These are phyloP conservation scores for Xylaria venustula DNA, from an alignment of 495 filamentous ascomycete genomes.

Conservation along the genomic window DNA sequence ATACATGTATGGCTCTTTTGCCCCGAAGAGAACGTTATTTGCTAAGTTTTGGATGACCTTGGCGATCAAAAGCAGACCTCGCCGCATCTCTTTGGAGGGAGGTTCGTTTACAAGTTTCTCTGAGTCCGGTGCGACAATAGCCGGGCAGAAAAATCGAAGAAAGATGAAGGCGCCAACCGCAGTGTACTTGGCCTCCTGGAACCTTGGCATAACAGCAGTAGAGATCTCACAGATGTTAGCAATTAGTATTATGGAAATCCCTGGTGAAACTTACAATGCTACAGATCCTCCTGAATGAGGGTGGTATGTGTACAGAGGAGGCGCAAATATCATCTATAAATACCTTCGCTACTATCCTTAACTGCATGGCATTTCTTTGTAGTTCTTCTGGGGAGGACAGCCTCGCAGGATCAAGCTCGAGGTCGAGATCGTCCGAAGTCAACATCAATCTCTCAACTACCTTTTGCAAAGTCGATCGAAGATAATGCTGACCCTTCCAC, in stretches of 20 bases:
- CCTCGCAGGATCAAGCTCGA: conserved; percentile 62
- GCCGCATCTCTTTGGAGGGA: conserved; percentile 64
- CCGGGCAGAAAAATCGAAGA: conserved; percentile 67
- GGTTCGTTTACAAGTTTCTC: conserved; percentile 57
- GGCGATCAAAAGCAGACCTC: conserved; percentile 63
- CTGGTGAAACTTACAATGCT: conserved; percentile 46
- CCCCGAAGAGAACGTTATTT: conserved; percentile 69
- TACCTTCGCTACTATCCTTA: conserved; percentile 60
- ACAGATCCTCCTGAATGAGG: conserved; percentile 63
- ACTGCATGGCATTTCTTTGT: conserved; percentile 57
- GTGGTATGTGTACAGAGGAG: conserved; percentile 56
- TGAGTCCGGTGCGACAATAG: conserved; percentile 64
- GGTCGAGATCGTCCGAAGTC: conserved; percentile 59
- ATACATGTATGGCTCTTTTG: conserved; percentile 68
- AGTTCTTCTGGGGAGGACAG: conserved; percentile 57
- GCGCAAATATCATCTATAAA: conserved; percentile 66
- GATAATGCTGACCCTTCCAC: conserved; percentile 63
- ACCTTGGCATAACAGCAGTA: conserved; percentile 53
- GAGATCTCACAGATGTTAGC: conserved; percentile 45
- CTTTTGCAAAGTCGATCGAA: conserved; percentile 61
- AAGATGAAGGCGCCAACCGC: conserved; percentile 70
- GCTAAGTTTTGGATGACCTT: conserved; percentile 68
- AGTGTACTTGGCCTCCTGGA: conserved; percentile 68
- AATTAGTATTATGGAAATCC: background rate
- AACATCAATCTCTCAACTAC: conserved; percentile 59